phyloP scores from a whole-genome alignment of 768 basidiomycete genomes.

The Suillus subalutaceus region DNA sequence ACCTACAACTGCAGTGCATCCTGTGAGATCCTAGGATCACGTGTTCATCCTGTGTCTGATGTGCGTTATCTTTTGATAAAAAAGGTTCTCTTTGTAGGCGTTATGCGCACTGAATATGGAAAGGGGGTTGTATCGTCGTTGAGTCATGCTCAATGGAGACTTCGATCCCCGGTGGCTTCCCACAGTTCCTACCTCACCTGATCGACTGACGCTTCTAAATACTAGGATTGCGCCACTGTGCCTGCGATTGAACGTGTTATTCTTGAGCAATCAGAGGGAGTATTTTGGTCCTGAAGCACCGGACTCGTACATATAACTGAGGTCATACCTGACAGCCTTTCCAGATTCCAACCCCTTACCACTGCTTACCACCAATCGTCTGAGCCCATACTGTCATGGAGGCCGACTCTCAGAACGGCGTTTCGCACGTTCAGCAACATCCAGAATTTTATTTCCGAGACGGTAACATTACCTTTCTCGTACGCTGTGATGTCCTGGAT shows the following conservation, averaged over 20 bases:
- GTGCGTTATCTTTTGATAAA: background rate
- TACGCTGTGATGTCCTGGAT: conserved; percentile 29
- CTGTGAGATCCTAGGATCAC: background rate
- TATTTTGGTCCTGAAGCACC: background rate
- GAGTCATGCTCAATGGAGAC: background rate
- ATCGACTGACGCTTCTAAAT: background rate
- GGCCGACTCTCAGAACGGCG: background rate
- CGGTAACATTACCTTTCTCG: conserved; percentile 58
- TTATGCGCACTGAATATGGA: background rate
- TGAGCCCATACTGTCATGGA: background rate
- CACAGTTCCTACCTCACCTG: background rate
- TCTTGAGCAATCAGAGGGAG: no score
- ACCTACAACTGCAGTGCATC: conserved; percentile 7
- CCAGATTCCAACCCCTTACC: background rate
- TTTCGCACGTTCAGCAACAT: conserved; percentile 12
- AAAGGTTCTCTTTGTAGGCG: conserved; percentile 1
- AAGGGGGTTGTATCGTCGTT: background rate
- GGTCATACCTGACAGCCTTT: background rate
- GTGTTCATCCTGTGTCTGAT: background rate
- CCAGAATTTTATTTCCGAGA: conserved; percentile 52
- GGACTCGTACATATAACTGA: background rate
- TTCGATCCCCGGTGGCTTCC: background rate
- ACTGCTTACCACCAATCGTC: background rate
- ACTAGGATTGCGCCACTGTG: background rate
- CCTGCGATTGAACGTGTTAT: background rate